Percentiles rank a stretch among this genome's conserved stretches.
Evolutionary conservation across 2,329 filamentous ascomycete species (phyloP).

Genomic region (Fusarium citri): DNA sequence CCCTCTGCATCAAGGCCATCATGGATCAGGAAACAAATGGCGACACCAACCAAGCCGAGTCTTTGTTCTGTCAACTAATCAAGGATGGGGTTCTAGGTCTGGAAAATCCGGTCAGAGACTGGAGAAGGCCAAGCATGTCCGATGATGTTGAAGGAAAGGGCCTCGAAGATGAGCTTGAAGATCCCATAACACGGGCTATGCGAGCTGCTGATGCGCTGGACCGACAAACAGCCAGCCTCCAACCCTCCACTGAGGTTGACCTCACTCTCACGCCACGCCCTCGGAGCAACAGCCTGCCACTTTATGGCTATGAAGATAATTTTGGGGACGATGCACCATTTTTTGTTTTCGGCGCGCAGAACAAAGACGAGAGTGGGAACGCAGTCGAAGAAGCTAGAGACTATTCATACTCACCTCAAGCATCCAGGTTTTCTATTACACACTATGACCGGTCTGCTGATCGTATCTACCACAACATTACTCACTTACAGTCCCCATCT

Average conservation of each 20-base stretch:
- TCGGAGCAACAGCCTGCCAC: constrained; percentile 63
- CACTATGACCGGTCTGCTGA: constrained; percentile 46
- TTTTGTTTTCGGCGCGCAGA: constrained; percentile 59
- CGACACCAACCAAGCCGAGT: constrained; percentile 61
- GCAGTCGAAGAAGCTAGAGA: constrained; percentile 27
- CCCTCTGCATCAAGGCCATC: constrained; percentile 66
- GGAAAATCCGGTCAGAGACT: constrained; percentile 41
- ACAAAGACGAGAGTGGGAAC: constrained; percentile 40
- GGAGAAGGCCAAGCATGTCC: constrained; percentile 35
- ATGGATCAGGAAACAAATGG: constrained; percentile 64
- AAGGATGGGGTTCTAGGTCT: constrained; percentile 60
- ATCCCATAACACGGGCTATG: constrained; percentile 67
- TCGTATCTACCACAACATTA: constrained; percentile 37
- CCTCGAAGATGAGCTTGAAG: constrained; percentile 49
- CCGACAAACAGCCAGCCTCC: constrained; percentile 65
- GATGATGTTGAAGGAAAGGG: constrained; percentile 33
- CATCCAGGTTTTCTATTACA: constrained; percentile 47
- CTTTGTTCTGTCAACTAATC: constrained; percentile 63
- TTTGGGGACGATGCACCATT: constrained; percentile 60
- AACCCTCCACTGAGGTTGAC: constrained; percentile 62
- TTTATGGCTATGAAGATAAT: constrained; percentile 58
- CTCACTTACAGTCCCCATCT: constrained; percentile 39
- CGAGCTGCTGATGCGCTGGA: constrained; percentile 69
- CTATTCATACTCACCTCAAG: constrained; percentile 27
- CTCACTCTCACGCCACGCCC: constrained; percentile 55